Percentiles rank a stretch among this genome's conserved stretches.
Conservation (phyloP, 352 stramenopile species). For the Globisporangium barbulae region DNA sequence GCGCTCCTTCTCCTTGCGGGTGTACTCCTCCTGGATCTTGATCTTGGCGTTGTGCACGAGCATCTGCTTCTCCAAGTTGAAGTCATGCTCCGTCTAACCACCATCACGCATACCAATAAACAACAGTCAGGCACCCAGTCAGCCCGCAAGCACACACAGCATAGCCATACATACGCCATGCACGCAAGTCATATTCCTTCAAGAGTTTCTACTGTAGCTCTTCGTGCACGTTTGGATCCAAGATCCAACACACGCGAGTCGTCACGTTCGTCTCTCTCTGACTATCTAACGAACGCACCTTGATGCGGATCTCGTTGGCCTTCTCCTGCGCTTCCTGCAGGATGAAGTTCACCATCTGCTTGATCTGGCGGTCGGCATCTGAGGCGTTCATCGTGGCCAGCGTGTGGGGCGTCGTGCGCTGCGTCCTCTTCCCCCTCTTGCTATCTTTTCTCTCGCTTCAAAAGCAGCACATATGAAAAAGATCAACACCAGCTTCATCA, state of each 20-base stretch:
- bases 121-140: neutral
- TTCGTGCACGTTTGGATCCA: constrained; percentile 1
- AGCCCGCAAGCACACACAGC: neutral
- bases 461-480: neutral
- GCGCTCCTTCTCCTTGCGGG: constrained; percentile 97
- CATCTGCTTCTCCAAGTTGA: constrained; percentile 99
- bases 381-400: constrained; percentile 66
- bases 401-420: neutral
- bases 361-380: constrained; percentile 89
- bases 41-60: constrained; percentile 98
- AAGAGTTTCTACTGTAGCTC: constrained; percentile 1
- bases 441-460: constrained; percentile 16
- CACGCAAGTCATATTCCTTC: neutral
- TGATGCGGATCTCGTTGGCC: constrained; percentile 98
- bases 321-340: constrained; percentile 99
- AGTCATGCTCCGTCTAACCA: constrained; percentile 96
- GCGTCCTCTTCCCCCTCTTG: constrained; percentile 13
- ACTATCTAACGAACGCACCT: constrained; percentile 46
- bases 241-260: constrained; percentile 7
- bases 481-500: neutral
- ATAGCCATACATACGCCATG: neutral
- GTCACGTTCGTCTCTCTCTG: neutral
- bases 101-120: constrained; percentile 3
- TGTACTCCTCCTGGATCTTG: constrained; percentile 97
- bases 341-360: constrained; percentile 99